Percentiles rank a stretch among this genome's conserved stretches.
Evolutionary conservation across 163 green algal genomes (phyloP).

Genomic region (Scenedesmus sp.): DNA sequence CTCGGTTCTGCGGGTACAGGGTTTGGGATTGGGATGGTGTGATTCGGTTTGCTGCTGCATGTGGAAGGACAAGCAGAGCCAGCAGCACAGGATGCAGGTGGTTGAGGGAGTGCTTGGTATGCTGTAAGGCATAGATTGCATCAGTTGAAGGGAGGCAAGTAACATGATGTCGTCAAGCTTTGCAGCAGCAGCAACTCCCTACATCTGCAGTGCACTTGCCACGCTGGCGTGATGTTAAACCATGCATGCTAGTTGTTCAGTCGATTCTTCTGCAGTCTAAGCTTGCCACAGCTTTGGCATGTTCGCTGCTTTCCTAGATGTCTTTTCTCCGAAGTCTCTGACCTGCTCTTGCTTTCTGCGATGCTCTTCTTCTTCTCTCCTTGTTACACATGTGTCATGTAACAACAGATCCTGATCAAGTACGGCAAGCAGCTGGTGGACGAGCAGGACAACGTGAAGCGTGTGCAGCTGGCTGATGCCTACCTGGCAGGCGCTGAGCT

Average conservation of each 20-base stretch:
- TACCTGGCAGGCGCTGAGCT: slow-evolving; percentile 82
- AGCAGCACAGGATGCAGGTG: background rate
- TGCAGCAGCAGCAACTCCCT: background rate
- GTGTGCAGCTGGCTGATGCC: slow-evolving; percentile 84
- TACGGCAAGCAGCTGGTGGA: slow-evolving; percentile 94
- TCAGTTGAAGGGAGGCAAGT: too few relatives aligned
- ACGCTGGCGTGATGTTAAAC: background rate
- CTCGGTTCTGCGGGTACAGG: background rate
- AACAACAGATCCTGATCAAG: slow-evolving; percentile 75
- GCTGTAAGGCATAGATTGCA: too few relatives aligned
- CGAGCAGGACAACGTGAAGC: slow-evolving; percentile 99
- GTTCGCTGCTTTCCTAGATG: background rate
- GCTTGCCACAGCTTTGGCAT: background rate
- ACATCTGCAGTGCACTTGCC: background rate
- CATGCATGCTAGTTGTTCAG: too few relatives aligned
- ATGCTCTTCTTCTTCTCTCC: background rate
- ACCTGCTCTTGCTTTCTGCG: background rate
- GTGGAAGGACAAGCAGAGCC: too few relatives aligned
- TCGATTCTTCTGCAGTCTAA: background rate
- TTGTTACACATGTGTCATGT: background rate
- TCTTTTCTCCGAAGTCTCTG: background rate
- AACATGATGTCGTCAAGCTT: too few relatives aligned
- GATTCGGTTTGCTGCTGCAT: too few relatives aligned
- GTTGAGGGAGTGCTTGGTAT: too few relatives aligned
- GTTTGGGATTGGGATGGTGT: background rate